Conservation (phyloP, 805 yeast genomes). For the Candida vartiovaarae region DNA sequence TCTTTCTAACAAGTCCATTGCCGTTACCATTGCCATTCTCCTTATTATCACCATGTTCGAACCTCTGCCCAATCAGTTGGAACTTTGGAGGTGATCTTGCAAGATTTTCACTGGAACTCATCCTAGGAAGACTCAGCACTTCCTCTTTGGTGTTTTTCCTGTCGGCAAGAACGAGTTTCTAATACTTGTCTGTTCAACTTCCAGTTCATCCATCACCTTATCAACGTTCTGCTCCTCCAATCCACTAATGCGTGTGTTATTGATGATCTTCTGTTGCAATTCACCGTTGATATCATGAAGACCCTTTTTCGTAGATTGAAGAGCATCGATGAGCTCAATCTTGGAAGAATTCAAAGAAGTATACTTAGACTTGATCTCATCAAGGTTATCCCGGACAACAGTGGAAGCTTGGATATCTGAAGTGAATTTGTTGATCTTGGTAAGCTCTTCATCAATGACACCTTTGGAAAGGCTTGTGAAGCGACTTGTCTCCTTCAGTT, state of each 20-base stretch:
- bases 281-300: slow-evolving; percentile 2
- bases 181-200: slow-evolving; percentile 20
- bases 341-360: background rate
- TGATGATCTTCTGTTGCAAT: slow-evolving; percentile 6
- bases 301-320: background rate
- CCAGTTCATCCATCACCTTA: slow-evolving; percentile 19
- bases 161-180: slow-evolving; percentile 21
- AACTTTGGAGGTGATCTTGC: slow-evolving; percentile 22
- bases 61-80: slow-evolving; percentile 22
- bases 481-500: slow-evolving; percentile 11
- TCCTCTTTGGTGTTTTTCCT: slow-evolving; percentile 26
- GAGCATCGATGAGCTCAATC: background rate
- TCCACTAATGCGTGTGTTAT: slow-evolving; percentile 8
- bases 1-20: too few relatives aligned
- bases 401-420: slow-evolving; percentile 4
- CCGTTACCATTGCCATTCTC: slow-evolving; percentile 3
- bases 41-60: slow-evolving; percentile 10
- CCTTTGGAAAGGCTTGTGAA: slow-evolving; percentile 11
- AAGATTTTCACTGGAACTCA: background rate
- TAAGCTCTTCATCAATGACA: slow-evolving; percentile 15
- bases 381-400: slow-evolving; percentile 3
- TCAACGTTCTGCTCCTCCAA: slow-evolving; percentile 18
- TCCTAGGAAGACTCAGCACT: slow-evolving; percentile 11
- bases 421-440: slow-evolving; percentile 7
- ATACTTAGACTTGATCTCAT: slow-evolving; percentile 4